A percentile compares a stretch with the other conserved stretches of the same genome.
These are phyloP conservation scores for Fusarium illudens DNA, from an alignment of 2,329 filamentous ascomycete genomes.

Conservation along the genomic window DNA sequence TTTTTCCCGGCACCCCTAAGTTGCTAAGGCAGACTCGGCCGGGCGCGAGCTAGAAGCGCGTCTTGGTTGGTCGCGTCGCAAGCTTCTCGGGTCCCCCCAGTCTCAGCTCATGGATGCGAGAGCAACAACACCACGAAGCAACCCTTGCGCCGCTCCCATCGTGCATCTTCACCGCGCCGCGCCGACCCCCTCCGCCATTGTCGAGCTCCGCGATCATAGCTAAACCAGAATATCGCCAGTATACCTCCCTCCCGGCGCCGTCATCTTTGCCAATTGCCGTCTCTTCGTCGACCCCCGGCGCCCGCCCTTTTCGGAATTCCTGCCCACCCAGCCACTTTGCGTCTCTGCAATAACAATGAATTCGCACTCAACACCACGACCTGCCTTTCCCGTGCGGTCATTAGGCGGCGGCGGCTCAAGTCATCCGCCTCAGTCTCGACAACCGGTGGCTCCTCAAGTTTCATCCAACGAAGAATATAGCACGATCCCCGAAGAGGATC, in stretches of 20 bases:
- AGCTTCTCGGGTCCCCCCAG: conserved; percentile 22
- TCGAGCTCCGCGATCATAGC: conserved; percentile 23
- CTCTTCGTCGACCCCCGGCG: conserved; percentile 3
- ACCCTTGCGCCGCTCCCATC: conserved; percentile 34
- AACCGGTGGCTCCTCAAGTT: conserved; percentile 47
- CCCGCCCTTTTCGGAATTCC: conserved; percentile 7
- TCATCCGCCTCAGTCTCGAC: conserved; percentile 46
- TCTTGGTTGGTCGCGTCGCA: conserved; percentile 42
- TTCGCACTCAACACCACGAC: conserved; percentile 50
- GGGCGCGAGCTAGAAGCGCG: conserved; percentile 21
- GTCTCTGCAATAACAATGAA: conserved; percentile 44
- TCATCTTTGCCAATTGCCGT: conserved; percentile 18
- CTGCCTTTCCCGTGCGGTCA: conserved; percentile 47
- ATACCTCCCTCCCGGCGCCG: not conserved
- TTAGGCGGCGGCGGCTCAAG: conserved; percentile 44
- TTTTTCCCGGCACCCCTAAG: not conserved
- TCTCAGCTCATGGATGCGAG: conserved; percentile 30
- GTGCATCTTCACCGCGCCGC: conserved; percentile 14
- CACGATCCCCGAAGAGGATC: conserved; percentile 81
- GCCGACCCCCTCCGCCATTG: conserved; percentile 5
- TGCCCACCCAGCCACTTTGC: conserved; percentile 21
- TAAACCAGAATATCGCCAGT: conserved; percentile 18
- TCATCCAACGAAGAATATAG: conserved; percentile 51
- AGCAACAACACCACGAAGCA: conserved; percentile 21
- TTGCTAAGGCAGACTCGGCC: conserved; percentile 36